Percentiles rank a stretch among this genome's conserved stretches.
Conservation (phyloP, 2,329 filamentous ascomycete genomes). For the Trichoderma polysporum region DNA sequence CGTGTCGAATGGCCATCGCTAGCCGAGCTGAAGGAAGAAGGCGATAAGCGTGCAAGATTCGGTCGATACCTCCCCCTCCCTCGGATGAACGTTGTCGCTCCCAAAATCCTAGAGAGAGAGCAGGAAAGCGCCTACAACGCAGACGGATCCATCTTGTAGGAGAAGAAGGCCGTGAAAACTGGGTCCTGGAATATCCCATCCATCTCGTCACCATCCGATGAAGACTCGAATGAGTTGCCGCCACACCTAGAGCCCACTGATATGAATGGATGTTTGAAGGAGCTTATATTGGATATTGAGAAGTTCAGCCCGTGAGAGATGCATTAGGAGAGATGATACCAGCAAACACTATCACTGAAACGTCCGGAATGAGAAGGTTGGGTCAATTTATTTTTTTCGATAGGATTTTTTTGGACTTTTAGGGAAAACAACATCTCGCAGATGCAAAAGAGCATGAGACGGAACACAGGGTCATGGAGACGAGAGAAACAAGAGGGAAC, state of each 20-base stretch:
- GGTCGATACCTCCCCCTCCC: conserved; percentile 37
- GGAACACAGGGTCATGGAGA: background rate
- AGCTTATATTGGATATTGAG: conserved; percentile 19
- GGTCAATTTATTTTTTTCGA: background rate
- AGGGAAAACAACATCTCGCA: background rate
- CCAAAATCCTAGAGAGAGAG: conserved; percentile 9
- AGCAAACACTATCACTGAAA: background rate
- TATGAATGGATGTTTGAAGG: conserved; percentile 5
- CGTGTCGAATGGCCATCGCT: conserved; percentile 37
- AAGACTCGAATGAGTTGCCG: background rate
- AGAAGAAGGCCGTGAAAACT: conserved; percentile 29
- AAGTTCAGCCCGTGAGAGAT: conserved; percentile 6
- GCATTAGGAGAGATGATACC: background rate
- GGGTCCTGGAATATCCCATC: conserved; percentile 27
- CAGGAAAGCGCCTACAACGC: conserved; percentile 23
- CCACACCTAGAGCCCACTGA: conserved; percentile 10
- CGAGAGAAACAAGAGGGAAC: background rate
- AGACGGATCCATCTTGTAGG: conserved; percentile 30
- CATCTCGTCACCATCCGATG: conserved; percentile 3
- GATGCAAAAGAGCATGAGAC: background rate
- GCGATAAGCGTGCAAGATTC: conserved; percentile 32
- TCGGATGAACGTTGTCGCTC: conserved; percentile 28
- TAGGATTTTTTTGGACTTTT: background rate
- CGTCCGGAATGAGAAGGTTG: background rate
- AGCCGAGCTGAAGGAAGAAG: conserved; percentile 39